Evolutionary conservation across 148 eudicot species (phyloP).

Genomic region (Arctostaphylos glauca): DNA sequence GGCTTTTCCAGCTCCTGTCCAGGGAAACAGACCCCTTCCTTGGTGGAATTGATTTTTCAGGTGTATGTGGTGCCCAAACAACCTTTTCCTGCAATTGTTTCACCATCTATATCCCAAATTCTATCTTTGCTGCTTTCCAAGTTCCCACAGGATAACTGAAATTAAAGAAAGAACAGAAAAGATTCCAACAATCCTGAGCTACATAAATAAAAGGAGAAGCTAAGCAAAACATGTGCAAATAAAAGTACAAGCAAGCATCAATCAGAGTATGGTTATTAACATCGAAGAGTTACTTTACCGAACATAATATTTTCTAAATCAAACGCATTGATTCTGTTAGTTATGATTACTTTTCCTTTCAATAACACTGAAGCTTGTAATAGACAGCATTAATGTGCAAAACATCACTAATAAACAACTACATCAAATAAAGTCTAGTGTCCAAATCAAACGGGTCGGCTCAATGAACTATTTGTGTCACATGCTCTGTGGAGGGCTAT

Average conservation of each 20-base stretch:
- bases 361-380: too few relatives aligned
- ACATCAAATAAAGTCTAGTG: too few relatives aligned
- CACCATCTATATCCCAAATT: not conserved
- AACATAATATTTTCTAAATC: not conserved
- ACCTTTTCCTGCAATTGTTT: not conserved
- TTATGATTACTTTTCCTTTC: not conserved
- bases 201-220: not conserved
- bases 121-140: not conserved
- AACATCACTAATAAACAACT: too few relatives aligned
- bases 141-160: not conserved
- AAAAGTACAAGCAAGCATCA: not conserved
- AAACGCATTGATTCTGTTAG: not conserved
- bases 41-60: slow-evolving; percentile 6
- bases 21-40: not conserved
- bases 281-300: not conserved
- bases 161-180: not conserved
- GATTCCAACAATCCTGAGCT: not conserved
- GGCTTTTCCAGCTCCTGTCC: not conserved
- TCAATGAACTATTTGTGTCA: too few relatives aligned
- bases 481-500: too few relatives aligned
- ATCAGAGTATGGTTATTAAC: not conserved
- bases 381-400: too few relatives aligned
- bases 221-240: not conserved
- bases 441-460: too few relatives aligned
- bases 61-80: slow-evolving; percentile 16